Evolutionary conservation across 148 eudicot species (phyloP).

Genomic region (Camellia granthamiana): DNA sequence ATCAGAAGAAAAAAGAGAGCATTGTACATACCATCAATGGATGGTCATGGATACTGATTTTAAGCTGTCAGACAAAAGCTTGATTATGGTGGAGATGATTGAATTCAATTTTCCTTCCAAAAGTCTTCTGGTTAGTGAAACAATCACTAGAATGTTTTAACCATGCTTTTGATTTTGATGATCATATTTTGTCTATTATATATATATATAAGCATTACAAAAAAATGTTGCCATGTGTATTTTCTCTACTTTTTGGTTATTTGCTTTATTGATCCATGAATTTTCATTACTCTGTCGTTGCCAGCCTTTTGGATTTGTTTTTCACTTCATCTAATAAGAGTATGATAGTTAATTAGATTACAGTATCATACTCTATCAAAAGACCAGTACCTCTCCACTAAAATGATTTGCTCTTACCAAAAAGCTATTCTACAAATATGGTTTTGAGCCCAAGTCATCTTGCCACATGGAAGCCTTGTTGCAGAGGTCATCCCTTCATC

Average conservation of each 20-base stretch:
- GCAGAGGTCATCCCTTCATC: no score
- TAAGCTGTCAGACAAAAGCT: neutral
- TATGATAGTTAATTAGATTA: no score
- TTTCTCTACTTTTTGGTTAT: neutral
- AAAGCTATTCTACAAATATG: no score
- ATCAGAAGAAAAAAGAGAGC: neutral
- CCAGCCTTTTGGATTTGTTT: no score
- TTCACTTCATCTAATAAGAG: no score
- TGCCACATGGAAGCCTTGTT: no score
- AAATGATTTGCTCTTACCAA: no score
- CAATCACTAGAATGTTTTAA: neutral
- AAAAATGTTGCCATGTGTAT: neutral
- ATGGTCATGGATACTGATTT: slow-evolving; percentile 10
- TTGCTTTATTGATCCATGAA: neutral
- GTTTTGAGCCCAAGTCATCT: no score
- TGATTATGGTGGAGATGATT: neutral
- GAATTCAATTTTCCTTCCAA: neutral
- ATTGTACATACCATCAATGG: neutral
- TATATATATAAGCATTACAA: neutral
- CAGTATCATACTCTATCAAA: no score
- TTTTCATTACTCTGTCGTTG: neutral
- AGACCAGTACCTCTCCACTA: no score
- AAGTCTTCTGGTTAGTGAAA: slow-evolving; percentile 10
- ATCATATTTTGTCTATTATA: neutral
- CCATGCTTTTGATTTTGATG: neutral